Evolutionary conservation across 2,329 filamentous ascomycete species (phyloP), one percentile per base, ranked within the genome.

Genomic region (Cryphonectria japonica): DNA sequence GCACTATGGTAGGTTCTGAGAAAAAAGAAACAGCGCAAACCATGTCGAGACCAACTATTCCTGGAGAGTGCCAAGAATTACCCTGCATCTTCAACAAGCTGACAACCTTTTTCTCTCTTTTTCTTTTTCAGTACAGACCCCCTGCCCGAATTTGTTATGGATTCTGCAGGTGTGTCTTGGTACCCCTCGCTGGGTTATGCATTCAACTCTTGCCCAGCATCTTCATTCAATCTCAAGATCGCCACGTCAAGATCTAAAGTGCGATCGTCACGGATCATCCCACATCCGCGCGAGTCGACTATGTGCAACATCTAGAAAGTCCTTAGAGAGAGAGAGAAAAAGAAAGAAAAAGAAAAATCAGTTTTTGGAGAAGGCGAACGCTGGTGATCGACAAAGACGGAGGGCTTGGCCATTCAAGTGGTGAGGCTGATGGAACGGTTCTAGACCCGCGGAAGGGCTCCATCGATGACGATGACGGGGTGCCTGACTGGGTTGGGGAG

Each of bases 401-500:
- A 39, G 19, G 34, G 9, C 34, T 39, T 62, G 63, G 41, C 43
- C 26, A 22, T 22, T 34, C 19, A 41, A 14, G 8, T 57, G 50
- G 50, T 43, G 43, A 61, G 65, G 62, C 65, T 67, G 57, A 67
- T 66, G 62, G 46, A 70, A 43, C 65, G 52, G 69, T 68, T 72
- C 71, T 72, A 72, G 71, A 72, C 70, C 43, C 46, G 39, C 66
- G 66, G 52, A 68, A 13, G 46, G 54, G 52, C 64, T 63, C 71
- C 71, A 68, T 66, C 66, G 67, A 72, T 72, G 71, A 72, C 71
- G 71, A 71, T 68, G 61, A 68, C 43, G 71, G 63, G 43, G 71
- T 66, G n/a, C 26, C 43, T 50, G 34, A 29, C n/a, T 29, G 52
- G 66, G 26, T 16, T 16, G 5, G 54, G 66, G 66, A 59, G 54